Conservation (phyloP, 176 grass and related monocot genomes). For the Bothriochloa decipiens region DNA sequence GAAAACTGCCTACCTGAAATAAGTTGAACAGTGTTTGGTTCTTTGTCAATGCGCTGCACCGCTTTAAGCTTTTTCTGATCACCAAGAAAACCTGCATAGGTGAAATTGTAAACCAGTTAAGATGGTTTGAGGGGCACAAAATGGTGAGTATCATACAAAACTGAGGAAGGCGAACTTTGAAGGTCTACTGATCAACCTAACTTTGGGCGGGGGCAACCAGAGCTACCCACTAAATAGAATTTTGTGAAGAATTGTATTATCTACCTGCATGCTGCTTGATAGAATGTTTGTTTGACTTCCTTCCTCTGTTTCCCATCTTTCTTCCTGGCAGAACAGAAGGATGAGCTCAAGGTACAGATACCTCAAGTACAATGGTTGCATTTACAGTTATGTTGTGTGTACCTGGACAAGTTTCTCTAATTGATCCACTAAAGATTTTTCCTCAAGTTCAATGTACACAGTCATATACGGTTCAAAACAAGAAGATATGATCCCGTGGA, state of each 20-base stretch:
- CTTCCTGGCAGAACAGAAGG: conserved; percentile 66
- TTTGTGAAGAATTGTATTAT: conserved; percentile 18
- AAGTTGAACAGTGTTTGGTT: conserved; percentile 93
- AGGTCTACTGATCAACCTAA: background rate
- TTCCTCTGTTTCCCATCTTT: conserved; percentile 99
- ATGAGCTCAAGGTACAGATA: conserved; percentile 33
- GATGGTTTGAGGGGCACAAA: background rate
- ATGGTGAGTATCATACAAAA: conserved; percentile 23
- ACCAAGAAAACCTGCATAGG: conserved; percentile 86
- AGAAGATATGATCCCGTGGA: conserved; percentile 98
- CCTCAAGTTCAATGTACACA: conserved; percentile 97
- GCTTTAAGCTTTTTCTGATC: conserved; percentile 99
- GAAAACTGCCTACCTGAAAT: conserved; percentile 65
- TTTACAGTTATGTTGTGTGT: conserved; percentile 28
- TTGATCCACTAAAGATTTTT: conserved; percentile 92
- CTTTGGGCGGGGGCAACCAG: too few species aligned
- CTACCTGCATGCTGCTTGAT: conserved; percentile 95
- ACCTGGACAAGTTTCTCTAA: conserved; percentile 99
- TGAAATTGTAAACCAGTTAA: conserved; percentile 34
- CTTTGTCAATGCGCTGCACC: conserved; percentile 96
- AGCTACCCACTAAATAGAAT: background rate
- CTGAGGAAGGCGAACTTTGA: conserved; percentile 13
- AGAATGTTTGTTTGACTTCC: conserved; percentile 98
- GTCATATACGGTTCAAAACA: conserved; percentile 94
- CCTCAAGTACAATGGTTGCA: conserved; percentile 18